Evolutionary conservation across 2,329 filamentous ascomycete species (phyloP).

Genomic region (Dactylellina drechsleri): DNA sequence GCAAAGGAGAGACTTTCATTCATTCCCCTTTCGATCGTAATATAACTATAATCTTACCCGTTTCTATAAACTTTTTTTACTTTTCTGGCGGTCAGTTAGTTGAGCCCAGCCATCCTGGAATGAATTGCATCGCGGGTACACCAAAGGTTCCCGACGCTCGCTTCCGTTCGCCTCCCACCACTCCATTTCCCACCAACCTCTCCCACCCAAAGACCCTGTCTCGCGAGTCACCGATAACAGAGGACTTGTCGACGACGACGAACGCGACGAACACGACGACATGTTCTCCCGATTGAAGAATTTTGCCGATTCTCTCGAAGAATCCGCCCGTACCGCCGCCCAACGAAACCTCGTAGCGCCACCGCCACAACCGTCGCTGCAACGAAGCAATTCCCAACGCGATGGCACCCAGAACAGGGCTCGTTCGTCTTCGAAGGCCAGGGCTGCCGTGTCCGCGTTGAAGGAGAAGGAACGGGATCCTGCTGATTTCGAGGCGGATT

Average conservation of each 20-base stretch:
- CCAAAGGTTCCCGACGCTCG: slow-evolving; percentile 2
- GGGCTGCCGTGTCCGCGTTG: slow-evolving; percentile 40
- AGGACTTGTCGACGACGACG: slow-evolving; percentile 17
- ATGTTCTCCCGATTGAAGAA: slow-evolving; percentile 52
- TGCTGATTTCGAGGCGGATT: slow-evolving; percentile 52
- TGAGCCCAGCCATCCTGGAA: slow-evolving; percentile 17
- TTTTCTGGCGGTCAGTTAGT: not conserved
- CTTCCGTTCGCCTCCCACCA: slow-evolving; percentile 7
- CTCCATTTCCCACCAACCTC: slow-evolving; percentile 16
- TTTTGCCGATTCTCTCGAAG: slow-evolving; percentile 53
- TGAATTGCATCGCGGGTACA: slow-evolving; percentile 29
- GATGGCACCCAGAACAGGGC: slow-evolving; percentile 24
- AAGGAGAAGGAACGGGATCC: slow-evolving; percentile 53
- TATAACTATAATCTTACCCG: not conserved
- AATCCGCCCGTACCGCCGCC: slow-evolving; percentile 48
- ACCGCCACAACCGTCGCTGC: slow-evolving; percentile 32
- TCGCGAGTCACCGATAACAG: slow-evolving; percentile 26
- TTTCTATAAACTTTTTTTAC: not conserved
- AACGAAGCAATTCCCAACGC: slow-evolving; percentile 41
- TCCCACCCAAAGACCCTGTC: slow-evolving; percentile 8
- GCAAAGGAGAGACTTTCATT: slow-evolving; percentile 7
- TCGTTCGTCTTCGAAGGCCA: slow-evolving; percentile 40
- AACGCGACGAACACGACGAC: not conserved
- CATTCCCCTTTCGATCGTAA: slow-evolving; percentile 10
- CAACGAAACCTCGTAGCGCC: slow-evolving; percentile 44